Evolutionary conservation across 2,329 filamentous ascomycete genomes (phyloP), one percentile per base, ranked within the genome.

Genomic region (Chalara sp.): DNA sequence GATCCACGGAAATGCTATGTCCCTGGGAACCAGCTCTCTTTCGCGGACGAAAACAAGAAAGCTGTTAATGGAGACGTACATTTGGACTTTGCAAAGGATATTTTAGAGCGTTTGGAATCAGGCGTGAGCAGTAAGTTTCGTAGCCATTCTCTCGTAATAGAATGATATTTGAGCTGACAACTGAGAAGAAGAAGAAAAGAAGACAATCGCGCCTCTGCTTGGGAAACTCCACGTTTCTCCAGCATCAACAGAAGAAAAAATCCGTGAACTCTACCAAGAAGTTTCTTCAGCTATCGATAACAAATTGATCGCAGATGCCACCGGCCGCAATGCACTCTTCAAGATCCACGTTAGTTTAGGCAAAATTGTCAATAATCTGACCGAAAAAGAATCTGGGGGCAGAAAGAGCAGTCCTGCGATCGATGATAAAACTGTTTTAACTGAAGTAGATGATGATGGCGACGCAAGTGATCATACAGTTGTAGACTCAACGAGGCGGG

Each of bases 201-300:
- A 95, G 66, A 78, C 85, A 1, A 72, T 93, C 7, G 82, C 88
- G 31, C 79, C 83, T 0, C 79, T 96, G 45, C 77, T 97, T 1
- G 83, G 83, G 57, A 97, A 96, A 68, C 74, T 96, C 2, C 83
- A 91, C 64, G 77, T 97, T 45, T 83, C 85, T 1, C 78, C 88
- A 0, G 74, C 84, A 1, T 83, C 82, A 0, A 74, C 75, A 0
- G 76, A 81, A 54, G 72, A 78, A 28, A 80, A 79, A 59, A 70
- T 84, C 53, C 71, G 79, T 56, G 72, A 76, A 39, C 63, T 81
- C 35, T 83, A 84, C 65, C 72, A 75, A 32, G 73, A 80, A 44
- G 71, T 85, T 44, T 72, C 77, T 32, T 73, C 79, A 32, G 82
- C 83, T 1, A 82, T 88, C 3, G 82, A 88, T 39, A 75, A 75